Evolutionary conservation across 768 basidiomycete genomes (phyloP), one percentile per base, ranked within the genome.

Genomic region (Calocybe gangraenosa): DNA sequence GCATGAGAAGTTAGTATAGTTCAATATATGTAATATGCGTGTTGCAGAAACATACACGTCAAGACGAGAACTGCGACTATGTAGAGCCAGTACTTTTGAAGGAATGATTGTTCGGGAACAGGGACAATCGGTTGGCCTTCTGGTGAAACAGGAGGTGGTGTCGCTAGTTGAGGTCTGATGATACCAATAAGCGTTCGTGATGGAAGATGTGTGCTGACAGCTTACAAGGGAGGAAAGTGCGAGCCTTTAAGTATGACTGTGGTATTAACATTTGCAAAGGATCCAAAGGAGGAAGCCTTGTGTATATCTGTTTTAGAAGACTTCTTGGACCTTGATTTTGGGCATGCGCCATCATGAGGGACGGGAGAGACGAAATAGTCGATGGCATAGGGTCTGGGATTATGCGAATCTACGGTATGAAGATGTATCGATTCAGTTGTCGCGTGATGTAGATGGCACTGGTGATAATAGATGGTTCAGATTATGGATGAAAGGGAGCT

Each of bases 81-180:
- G 55, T 92, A 92, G 63, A 92, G 70, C 92, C 92, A 94, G 63
- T 94, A 94, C 61, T 92, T 93, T 57, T 90, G 86, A 33, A 92
- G 46, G 63, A 93, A 90, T 9, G 80, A 68, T 63, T 92, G 87
- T 58, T 94, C 89, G 0, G 76, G 74, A 25, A 68, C 60, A 0
- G 82, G 76, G 46, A 71, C 60, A 18, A 86, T 67, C 15, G 79
- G 75, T 56, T 80, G 75, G 37, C 89, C 89, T 56, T 84, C 71
- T 13, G 77, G 65, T 7, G 79, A 80, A 18, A 90, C 61, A 3
- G 78, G 80, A 7, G 84, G 85, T 7, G 87, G 87, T 1, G 71
- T 65, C 42, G 78, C 80, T 31, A 91, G 71, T 48, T 78, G 76
- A 35, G 85, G 86, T 46, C 89, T 91, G 18, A 30, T 13, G 37